These are phyloP conservation scores for Eutrema japonicum DNA, from an alignment of 345 rosid genomes.

Conservation along the genomic window DNA sequence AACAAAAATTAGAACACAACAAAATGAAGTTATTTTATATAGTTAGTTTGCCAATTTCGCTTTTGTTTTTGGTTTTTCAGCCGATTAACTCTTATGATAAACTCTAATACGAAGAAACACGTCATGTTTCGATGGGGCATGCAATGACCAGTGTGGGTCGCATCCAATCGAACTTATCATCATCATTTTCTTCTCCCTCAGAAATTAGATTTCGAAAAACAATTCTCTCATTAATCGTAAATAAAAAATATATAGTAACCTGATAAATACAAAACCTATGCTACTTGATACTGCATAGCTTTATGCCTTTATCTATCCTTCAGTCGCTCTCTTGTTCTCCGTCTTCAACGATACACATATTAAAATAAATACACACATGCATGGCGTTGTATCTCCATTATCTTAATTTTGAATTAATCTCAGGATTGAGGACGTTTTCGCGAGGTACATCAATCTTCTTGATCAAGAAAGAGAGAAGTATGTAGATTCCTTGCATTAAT, in stretches of 20 bases:
- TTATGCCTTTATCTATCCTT: background rate
- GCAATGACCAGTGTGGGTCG: slow-evolving; percentile 12
- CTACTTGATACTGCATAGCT: background rate
- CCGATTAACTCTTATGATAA: too few relatives aligned
- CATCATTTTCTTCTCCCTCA: background rate
- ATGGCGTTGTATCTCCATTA: slow-evolving; percentile 8
- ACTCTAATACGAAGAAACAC: background rate
- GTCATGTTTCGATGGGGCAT: slow-evolving; percentile 12
- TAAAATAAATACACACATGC: background rate
- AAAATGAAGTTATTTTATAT: too few relatives aligned
- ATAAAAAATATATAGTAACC: background rate
- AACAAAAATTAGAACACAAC: too few relatives aligned
- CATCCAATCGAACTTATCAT: slow-evolving; percentile 10
- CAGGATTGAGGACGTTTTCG: slow-evolving; percentile 74
- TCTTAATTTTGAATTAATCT: slow-evolving; percentile 4
- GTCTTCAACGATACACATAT: background rate
- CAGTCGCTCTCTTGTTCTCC: background rate
- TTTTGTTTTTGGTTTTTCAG: too few relatives aligned
- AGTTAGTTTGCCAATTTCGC: too few relatives aligned
- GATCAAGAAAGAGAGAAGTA: slow-evolving; percentile 80
- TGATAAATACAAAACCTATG: slow-evolving; percentile 15
- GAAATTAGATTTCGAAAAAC: background rate
- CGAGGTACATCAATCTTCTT: slow-evolving; percentile 62
- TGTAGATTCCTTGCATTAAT: background rate
- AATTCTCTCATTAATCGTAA: slow-evolving; percentile 3